Evolutionary conservation across 352 stramenopile species (phyloP).

Genomic region (Phytopythium delawarense): DNA sequence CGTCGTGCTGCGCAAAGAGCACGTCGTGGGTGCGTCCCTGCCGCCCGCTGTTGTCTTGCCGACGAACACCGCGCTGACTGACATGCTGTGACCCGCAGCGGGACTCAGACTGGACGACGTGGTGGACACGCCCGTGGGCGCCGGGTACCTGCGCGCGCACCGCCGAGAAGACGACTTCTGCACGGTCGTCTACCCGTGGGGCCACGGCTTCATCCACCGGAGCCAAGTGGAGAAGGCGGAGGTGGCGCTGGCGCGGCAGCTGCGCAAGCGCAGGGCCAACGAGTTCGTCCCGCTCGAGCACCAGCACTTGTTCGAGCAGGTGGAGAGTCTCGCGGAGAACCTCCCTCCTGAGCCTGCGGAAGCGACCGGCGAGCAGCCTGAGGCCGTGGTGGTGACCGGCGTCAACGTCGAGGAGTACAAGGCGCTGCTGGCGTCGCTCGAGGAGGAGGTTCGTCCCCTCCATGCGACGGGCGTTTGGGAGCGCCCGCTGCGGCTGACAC

Average conservation of each 20-base stretch:
- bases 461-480: neutral
- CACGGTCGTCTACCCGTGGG: slow-evolving; percentile 69
- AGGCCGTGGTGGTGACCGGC: slow-evolving; percentile 6
- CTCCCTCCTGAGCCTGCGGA: slow-evolving; percentile 14
- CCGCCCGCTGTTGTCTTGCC: neutral
- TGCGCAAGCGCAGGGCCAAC: slow-evolving; percentile 43
- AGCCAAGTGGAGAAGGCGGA: slow-evolving; percentile 46
- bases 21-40: slow-evolving; percentile 50
- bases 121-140: slow-evolving; percentile 53
- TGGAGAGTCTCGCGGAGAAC: slow-evolving; percentile 55
- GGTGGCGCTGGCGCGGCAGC: slow-evolving; percentile 24
- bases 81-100: slow-evolving; percentile 4
- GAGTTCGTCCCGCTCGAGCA: slow-evolving; percentile 59
- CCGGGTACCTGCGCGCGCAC: slow-evolving; percentile 58
- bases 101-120: slow-evolving; percentile 58
- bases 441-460: slow-evolving; percentile 31
- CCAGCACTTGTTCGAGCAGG: slow-evolving; percentile 67
- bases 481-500: neutral
- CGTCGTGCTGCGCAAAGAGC: slow-evolving; percentile 60
- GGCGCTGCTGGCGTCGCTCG: slow-evolving; percentile 38
- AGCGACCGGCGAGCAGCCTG: neutral
- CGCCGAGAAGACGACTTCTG: slow-evolving; percentile 54
- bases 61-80: neutral
- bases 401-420: slow-evolving; percentile 37
- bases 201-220: slow-evolving; percentile 63